Evolutionary conservation across 2,329 filamentous ascomycete species (phyloP).

Genomic region (Fusarium sp.): DNA sequence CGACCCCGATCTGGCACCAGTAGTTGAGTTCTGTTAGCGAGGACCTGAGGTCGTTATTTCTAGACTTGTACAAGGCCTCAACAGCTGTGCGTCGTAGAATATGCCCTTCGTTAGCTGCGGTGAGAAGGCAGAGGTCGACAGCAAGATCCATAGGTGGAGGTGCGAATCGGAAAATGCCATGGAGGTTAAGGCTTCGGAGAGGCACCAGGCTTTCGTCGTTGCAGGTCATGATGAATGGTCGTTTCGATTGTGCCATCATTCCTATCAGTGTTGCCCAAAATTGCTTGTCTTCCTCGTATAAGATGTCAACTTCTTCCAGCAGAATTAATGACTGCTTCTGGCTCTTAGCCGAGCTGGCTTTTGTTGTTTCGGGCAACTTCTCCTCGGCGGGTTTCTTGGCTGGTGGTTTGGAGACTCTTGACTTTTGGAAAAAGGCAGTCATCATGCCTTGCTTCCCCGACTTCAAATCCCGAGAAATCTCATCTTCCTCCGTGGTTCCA

Average conservation of each 20-base stretch:
- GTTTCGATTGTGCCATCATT: constrained; percentile 84
- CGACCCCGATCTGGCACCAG: constrained; percentile 97
- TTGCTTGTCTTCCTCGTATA: constrained; percentile 95
- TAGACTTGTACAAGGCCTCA: constrained; percentile 74
- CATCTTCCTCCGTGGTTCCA: constrained; percentile 44
- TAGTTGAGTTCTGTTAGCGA: constrained; percentile 87
- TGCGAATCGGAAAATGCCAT: constrained; percentile 84
- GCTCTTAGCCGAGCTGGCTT: constrained; percentile 51
- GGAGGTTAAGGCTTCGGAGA: constrained; percentile 75
- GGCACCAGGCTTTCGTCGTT: constrained; percentile 90
- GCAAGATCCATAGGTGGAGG: constrained; percentile 73
- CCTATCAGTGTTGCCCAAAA: constrained; percentile 88
- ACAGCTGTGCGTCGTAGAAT: constrained; percentile 74
- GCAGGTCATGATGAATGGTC: constrained; percentile 95
- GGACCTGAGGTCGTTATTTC: constrained; percentile 78
- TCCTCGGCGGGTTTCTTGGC: constrained; percentile 44
- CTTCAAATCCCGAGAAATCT: constrained; percentile 62
- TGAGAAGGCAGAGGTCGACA: constrained; percentile 80
- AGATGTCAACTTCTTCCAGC: constrained; percentile 90
- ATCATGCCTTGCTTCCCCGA: constrained; percentile 81
- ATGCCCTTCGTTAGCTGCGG: constrained; percentile 92
- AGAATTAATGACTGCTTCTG: constrained; percentile 96
- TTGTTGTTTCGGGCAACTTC: constrained; percentile 44
- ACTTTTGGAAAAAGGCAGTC: constrained; percentile 80
- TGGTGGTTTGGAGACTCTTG: constrained; percentile 39